Conservation (phyloP, 331 rosid species). For the Spiraea crenata region DNA sequence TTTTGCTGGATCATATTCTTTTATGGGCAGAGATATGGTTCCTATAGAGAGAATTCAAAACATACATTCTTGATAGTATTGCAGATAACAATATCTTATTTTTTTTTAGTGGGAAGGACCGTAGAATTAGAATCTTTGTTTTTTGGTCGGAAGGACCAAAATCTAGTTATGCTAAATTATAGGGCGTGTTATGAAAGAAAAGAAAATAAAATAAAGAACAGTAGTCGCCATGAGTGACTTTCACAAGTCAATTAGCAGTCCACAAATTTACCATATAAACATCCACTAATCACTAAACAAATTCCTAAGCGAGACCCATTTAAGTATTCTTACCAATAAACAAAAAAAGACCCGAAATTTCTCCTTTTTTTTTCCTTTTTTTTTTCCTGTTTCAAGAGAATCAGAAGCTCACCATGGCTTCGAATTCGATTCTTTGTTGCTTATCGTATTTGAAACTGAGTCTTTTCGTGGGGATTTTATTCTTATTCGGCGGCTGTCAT, state of each 20-base stretch:
- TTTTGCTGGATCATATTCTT: too few relatives aligned
- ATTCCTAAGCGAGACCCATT: background rate
- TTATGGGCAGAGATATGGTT: too few relatives aligned
- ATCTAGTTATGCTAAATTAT: too few relatives aligned
- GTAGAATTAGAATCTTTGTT: too few relatives aligned
- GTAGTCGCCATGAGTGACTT: background rate
- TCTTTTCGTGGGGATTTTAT: constrained; percentile 37
- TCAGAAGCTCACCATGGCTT: constrained; percentile 43
- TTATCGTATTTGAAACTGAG: constrained; percentile 39
- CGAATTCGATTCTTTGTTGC: constrained; percentile 42
- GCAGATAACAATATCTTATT: too few relatives aligned
- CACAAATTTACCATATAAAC: background rate
- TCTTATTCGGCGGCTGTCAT: constrained; percentile 34
- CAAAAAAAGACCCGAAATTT: constrained; percentile 7
- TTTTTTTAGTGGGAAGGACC: too few relatives aligned
- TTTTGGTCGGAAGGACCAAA: too few relatives aligned
- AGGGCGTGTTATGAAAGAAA: too few relatives aligned
- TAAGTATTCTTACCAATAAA: background rate
- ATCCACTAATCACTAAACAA: background rate
- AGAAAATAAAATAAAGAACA: background rate
- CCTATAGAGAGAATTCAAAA: too few relatives aligned
- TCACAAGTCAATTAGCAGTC: background rate
- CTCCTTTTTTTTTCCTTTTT: background rate
- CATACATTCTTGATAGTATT: too few relatives aligned
- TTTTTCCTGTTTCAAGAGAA: constrained; percentile 25